These are phyloP conservation scores for Daldinia sp. DNA, from an alignment of 2,329 filamentous ascomycete species.

Conservation along the genomic window DNA sequence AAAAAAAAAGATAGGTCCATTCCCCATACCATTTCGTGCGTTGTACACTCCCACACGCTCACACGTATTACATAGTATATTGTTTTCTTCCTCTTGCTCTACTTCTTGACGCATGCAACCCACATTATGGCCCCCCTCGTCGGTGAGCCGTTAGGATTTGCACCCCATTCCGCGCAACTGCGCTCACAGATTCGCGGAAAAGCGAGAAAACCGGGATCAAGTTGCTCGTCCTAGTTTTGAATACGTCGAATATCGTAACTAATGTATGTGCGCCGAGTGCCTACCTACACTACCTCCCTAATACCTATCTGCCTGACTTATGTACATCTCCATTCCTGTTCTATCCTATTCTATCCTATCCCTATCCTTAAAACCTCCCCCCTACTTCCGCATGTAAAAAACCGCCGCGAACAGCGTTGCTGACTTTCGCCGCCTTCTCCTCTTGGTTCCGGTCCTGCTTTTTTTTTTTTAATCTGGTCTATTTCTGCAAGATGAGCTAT, in stretches of 20 bases:
- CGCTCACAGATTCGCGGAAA: background rate
- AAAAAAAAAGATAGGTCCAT: background rate
- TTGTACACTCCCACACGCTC: conserved; percentile 11
- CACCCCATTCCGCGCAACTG: background rate
- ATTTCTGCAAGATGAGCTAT: conserved; percentile 11
- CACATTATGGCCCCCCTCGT: background rate
- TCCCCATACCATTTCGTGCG: conserved; percentile 9
- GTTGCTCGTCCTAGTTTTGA: background rate
- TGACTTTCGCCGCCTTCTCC: conserved; percentile 9
- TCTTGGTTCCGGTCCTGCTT: background rate
- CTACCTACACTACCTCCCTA: background rate
- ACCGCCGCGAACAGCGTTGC: background rate
- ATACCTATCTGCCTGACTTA: conserved; percentile 1
- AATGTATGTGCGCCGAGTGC: too few relatives aligned
- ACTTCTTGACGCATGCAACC: conserved; percentile 1
- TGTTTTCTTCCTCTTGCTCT: too few relatives aligned
- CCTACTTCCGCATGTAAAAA: background rate
- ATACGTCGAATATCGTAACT: too few relatives aligned
- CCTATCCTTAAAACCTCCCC: background rate
- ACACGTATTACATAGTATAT: too few relatives aligned
- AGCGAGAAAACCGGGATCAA: conserved; percentile 2
- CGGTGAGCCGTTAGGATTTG: conserved; percentile 10
- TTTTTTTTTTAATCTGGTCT: background rate
- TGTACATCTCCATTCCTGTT: background rate
- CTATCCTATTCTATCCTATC: background rate